A percentile compares a stretch with the other conserved stretches of the same genome.
Conservation (phyloP, 257 asterid genomes). For the Nicotiana undulata region DNA sequence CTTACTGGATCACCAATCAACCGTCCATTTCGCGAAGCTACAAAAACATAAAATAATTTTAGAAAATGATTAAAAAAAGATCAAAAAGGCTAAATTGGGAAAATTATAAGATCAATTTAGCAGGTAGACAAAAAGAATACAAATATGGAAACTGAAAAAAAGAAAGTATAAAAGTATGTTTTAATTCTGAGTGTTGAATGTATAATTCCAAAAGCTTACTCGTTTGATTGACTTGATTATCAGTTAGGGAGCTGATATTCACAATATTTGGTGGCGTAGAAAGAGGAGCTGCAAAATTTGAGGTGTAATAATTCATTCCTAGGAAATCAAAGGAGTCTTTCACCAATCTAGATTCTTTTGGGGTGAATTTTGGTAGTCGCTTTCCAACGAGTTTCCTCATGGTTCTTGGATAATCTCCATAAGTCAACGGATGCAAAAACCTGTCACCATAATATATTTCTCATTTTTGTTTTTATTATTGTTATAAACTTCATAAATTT, state of each 20-base stretch:
- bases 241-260: slow-evolving; percentile 17
- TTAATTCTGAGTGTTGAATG: background rate
- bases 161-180: background rate
- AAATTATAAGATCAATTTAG: background rate
- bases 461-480: background rate
- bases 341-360: slow-evolving; percentile 15
- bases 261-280: background rate
- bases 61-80: background rate
- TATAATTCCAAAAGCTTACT: slow-evolving; percentile 12
- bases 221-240: slow-evolving; percentile 13
- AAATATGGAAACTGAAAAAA: background rate
- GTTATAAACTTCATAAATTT: background rate
- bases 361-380: slow-evolving; percentile 41
- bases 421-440: slow-evolving; percentile 38
- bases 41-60: background rate
- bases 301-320: slow-evolving; percentile 54
- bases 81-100: background rate
- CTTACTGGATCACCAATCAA: slow-evolving; percentile 38
- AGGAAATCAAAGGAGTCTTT: slow-evolving; percentile 47
- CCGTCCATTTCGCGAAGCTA: slow-evolving; percentile 32
- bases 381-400: slow-evolving; percentile 33
- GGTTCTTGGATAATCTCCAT: slow-evolving; percentile 43
- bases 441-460: slow-evolving; percentile 13
- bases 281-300: slow-evolving; percentile 27
- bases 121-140: background rate